Evolutionary conservation across 1,284 basidiomycete species (phyloP).

Genomic region (Sanghuangporus weigelae): DNA sequence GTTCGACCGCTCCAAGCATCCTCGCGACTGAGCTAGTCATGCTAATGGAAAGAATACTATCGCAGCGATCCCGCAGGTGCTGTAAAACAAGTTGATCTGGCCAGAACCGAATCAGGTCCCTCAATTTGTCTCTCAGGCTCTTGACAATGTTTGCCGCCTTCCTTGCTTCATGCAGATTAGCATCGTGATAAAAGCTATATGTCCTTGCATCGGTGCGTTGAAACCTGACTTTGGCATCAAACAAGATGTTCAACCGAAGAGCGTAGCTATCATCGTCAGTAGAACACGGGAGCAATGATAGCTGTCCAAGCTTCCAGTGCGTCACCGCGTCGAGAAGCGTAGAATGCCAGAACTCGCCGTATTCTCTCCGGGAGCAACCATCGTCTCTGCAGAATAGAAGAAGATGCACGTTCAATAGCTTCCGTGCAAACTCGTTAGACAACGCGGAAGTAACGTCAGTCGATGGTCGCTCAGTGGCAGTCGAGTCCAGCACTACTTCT

Average conservation of each 20-base stretch:
- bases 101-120: conserved; percentile 72
- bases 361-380: background rate
- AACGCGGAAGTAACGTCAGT: background rate
- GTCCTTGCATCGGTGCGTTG: conserved; percentile 13
- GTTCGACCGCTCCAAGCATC: conserved; percentile 82
- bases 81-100: conserved; percentile 97
- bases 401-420: conserved; percentile 7
- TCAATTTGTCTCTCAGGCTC: conserved; percentile 50
- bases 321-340: background rate
- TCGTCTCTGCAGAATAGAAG: background rate
- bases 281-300: background rate
- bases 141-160: conserved; percentile 53
- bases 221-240: background rate
- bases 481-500: background rate
- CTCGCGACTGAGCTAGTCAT: conserved; percentile 78
- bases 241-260: conserved; percentile 37
- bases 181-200: conserved; percentile 79
- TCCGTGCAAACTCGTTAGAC: background rate
- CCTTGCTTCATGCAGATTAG: conserved; percentile 65
- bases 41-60: conserved; percentile 60
- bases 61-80: conserved; percentile 76
- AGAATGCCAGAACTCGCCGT: background rate
- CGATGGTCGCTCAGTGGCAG: background rate
- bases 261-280: conserved; percentile 32
- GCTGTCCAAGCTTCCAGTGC: background rate